Evolutionary conservation across 108 stramenopile species (phyloP).

Genomic region (Nitzschia sp.): DNA sequence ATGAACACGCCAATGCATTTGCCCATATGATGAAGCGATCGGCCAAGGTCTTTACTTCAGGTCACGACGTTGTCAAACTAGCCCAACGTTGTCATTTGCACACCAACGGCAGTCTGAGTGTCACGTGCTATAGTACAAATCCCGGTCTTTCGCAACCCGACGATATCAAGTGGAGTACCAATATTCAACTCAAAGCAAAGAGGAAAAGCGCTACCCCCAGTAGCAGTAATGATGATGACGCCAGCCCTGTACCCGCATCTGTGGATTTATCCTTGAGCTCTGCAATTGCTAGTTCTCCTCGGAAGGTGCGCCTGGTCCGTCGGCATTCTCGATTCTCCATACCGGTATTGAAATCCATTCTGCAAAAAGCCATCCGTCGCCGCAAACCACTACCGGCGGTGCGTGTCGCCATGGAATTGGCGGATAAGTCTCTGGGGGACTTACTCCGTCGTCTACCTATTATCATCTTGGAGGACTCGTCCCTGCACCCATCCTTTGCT

Average conservation of each 20-base stretch:
- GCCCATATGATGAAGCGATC: slow-evolving; percentile 60
- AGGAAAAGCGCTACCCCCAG: neutral
- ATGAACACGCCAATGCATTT: slow-evolving; percentile 38
- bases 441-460: slow-evolving; percentile 85
- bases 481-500: slow-evolving; percentile 80
- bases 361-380: slow-evolving; percentile 84
- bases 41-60: slow-evolving; percentile 36
- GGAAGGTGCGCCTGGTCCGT: slow-evolving; percentile 39
- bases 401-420: slow-evolving; percentile 83
- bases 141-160: neutral
- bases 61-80: slow-evolving; percentile 13
- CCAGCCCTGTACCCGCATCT: slow-evolving; percentile 12
- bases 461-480: slow-evolving; percentile 88
- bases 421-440: slow-evolving; percentile 61
- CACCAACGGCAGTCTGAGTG: slow-evolving; percentile 7
- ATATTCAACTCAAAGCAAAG: slow-evolving; percentile 15
- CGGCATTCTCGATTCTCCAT: slow-evolving; percentile 68
- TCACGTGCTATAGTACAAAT: slow-evolving; percentile 12
- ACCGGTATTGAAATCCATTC: slow-evolving; percentile 80
- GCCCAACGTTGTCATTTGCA: slow-evolving; percentile 32
- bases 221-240: slow-evolving; percentile 5
- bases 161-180: neutral
- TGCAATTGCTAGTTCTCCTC: neutral
- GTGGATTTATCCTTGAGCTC: slow-evolving; percentile 11
- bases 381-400: slow-evolving; percentile 77